Base-by-base conservation (phyloP, 2,329 filamentous ascomycete genomes). In the Xylariaceae sp. region DNA sequence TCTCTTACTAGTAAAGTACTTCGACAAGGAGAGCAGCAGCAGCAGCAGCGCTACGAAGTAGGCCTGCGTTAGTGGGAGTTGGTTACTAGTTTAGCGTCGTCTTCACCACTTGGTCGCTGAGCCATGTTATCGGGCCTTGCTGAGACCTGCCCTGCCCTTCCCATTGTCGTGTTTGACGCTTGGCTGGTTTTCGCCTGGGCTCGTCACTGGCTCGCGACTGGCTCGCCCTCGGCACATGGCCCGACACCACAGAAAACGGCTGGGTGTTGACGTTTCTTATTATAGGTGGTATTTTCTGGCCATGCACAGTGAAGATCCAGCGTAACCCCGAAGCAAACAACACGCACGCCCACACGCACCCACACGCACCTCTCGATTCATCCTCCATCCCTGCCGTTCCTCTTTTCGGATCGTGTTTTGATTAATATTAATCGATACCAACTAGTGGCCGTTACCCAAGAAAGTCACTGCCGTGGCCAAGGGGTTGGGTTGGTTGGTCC, bases 231-330 rank as follows among this genome's bases (percentile, higher is more conserved):
- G 61, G 61, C 59, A 57, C 49, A 61, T 59, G 59, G 51, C 51
- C 56, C 59, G 48, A 56, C 51, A 57, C 58, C 58, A 61, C 53
- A 57, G 55, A 61, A 61, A 61, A 58, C 56, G 58, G 56, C 53
- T 61, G 54, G 53, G 47, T 56, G 47, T 63, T 59, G 51, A 55
- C 53, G 53, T 55, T 60, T 47, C 58, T 63, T 52, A 55, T 57
- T 50, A 51, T 54, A 61, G 37, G 13, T n/a, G 9, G 11, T 18
- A 18, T 18, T 18, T 41, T 41, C 9, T 9, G 37, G 37, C 13
- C 6, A 41, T 41, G 41, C 41, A 45, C 41, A n/a, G 41, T 45
- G 41, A 45, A 45, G 41, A n/a, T 15, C 41, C 10, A 15, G 13
- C 37, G 37, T 17, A 48, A 18, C 45, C 45, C 7, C 45, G 45